Evolutionary conservation across 129 eudicot genomes (phyloP).

Genomic region (Lactuca saligna): DNA sequence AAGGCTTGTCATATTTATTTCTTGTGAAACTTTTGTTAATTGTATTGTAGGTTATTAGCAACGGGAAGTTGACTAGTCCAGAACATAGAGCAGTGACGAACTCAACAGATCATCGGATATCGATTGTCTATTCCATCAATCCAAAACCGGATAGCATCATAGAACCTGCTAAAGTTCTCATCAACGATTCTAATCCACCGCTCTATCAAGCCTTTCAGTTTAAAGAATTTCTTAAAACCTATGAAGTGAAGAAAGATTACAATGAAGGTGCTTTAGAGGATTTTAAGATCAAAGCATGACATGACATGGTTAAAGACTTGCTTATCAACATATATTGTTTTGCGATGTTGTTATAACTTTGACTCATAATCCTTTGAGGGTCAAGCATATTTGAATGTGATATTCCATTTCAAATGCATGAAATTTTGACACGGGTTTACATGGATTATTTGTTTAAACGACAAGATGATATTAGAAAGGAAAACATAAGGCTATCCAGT

Average conservation of each 20-base stretch:
- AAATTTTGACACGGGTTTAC: too few relatives aligned
- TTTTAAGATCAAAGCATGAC: slow-evolving; percentile 22
- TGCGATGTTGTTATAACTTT: background rate
- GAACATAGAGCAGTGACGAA: slow-evolving; percentile 37
- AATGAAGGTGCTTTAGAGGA: slow-evolving; percentile 25
- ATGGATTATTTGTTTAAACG: too few relatives aligned
- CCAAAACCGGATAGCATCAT: slow-evolving; percentile 31
- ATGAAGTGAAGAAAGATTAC: slow-evolving; percentile 35
- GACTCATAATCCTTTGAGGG: background rate
- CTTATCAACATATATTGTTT: background rate
- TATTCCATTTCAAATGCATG: too few relatives aligned
- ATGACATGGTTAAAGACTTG: background rate
- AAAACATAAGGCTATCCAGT: too few relatives aligned
- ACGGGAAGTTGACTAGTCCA: slow-evolving; percentile 28
- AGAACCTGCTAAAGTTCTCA: slow-evolving; percentile 42
- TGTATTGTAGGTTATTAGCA: slow-evolving; percentile 25
- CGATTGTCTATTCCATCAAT: slow-evolving; percentile 31
- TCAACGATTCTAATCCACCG: slow-evolving; percentile 27
- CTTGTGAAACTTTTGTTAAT: background rate
- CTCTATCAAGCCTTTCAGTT: slow-evolving; percentile 23
- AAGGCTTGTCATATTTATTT: background rate
- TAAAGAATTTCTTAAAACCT: slow-evolving; percentile 31
- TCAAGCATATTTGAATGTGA: too few relatives aligned
- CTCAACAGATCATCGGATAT: slow-evolving; percentile 19
- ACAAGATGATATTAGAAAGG: too few relatives aligned